These are phyloP conservation scores for Gentiana macrophylla DNA, from an alignment of 257 asterid genomes.

Conservation along the genomic window DNA sequence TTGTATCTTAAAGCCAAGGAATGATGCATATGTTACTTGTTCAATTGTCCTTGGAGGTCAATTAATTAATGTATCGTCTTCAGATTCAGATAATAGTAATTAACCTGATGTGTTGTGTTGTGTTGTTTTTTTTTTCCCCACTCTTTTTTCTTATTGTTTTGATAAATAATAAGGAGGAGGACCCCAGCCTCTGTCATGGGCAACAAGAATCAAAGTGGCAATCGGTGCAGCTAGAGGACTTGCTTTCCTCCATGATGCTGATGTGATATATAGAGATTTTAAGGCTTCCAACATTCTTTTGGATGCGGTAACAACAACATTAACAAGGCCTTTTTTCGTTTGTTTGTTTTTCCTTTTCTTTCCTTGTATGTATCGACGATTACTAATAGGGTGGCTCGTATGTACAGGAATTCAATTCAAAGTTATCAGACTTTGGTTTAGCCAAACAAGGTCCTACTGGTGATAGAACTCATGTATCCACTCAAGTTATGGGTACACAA, in stretches of 20 bases:
- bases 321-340: too few species aligned
- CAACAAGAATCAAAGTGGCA: conserved; percentile 85
- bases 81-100: too few species aligned
- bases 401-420: conserved; percentile 79
- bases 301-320: conserved; percentile 45
- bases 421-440: conserved; percentile 83
- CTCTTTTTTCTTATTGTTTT: neutral
- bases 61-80: too few species aligned
- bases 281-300: conserved; percentile 90
- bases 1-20: too few species aligned
- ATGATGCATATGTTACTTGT: neutral
- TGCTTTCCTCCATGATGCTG: conserved; percentile 77
- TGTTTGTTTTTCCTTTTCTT: neutral
- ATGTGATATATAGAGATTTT: conserved; percentile 79
- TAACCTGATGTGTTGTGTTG: neutral
- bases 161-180: conserved; percentile 44
- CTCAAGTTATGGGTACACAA: conserved; percentile 87
- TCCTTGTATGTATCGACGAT: neutral
- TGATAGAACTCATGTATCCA: conserved; percentile 83
- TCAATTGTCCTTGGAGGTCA: neutral
- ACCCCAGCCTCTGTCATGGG: conserved; percentile 76
- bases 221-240: conserved; percentile 92
- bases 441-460: conserved; percentile 96
- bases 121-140: neutral
- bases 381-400: neutral